Conservation (phyloP, 2,329 filamentous ascomycete genomes). For the Epichloe sp. region DNA sequence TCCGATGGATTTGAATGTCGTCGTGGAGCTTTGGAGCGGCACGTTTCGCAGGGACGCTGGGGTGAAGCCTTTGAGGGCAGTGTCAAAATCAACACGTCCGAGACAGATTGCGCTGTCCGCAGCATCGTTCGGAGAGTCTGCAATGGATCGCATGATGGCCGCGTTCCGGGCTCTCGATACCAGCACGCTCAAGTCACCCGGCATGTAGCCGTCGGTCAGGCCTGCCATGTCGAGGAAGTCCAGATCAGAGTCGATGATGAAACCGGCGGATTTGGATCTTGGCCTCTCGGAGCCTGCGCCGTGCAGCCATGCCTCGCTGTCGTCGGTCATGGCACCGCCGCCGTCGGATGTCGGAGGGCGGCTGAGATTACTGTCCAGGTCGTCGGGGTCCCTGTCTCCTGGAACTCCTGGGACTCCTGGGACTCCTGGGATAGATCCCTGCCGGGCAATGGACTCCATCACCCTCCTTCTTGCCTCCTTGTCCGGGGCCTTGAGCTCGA, state of each 20-base stretch:
- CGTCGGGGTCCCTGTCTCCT: constrained; percentile 21
- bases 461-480: constrained; percentile 80
- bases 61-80: constrained; percentile 81
- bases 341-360: constrained; percentile 45
- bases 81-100: constrained; percentile 63
- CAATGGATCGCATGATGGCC: constrained; percentile 74
- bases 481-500: constrained; percentile 78
- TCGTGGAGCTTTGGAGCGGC: constrained; percentile 82
- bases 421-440: constrained; percentile 29
- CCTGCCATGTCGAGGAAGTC: constrained; percentile 90
- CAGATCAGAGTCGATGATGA: constrained; percentile 60
- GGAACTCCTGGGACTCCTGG: constrained; percentile 4
- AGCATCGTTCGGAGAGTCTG: constrained; percentile 32
- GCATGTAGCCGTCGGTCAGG: constrained; percentile 95
- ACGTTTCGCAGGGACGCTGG: constrained; percentile 91
- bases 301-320: constrained; percentile 61
- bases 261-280: constrained; percentile 39
- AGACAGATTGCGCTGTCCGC: constrained; percentile 46
- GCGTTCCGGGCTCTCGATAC: constrained; percentile 83
- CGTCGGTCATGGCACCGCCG: constrained; percentile 24
- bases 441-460: constrained; percentile 62
- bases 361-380: constrained; percentile 31
- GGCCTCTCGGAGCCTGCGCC: constrained; percentile 40
- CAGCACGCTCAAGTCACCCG: constrained; percentile 77
- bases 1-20: constrained; percentile 84